phyloP scores from a whole-genome alignment of 331 rosid genomes.

The Arachis monticola region DNA sequence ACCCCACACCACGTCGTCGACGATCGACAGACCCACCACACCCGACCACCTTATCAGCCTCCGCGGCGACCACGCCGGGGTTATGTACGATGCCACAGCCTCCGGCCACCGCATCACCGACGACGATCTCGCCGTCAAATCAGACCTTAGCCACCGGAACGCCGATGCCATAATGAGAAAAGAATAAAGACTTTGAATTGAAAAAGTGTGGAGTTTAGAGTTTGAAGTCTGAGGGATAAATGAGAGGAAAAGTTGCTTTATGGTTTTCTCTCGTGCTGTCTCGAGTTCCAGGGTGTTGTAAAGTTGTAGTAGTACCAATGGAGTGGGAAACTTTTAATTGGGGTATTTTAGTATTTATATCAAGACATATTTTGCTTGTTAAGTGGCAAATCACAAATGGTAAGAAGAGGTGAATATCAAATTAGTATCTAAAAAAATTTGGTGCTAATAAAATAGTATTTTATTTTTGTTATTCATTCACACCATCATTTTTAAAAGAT shows the following conservation, averaged over 20 bases:
- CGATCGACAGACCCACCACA: slow-evolving; percentile 48
- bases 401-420: too few relatives aligned
- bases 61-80: slow-evolving; percentile 37
- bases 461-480: too few relatives aligned
- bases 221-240: not conserved
- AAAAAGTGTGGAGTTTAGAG: not conserved
- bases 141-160: slow-evolving; percentile 44
- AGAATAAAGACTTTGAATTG: not conserved
- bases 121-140: slow-evolving; percentile 36
- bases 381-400: too few relatives aligned
- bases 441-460: too few relatives aligned
- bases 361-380: too few relatives aligned
- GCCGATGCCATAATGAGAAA: slow-evolving; percentile 48
- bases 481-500: too few relatives aligned
- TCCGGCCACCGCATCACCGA: slow-evolving; percentile 51
- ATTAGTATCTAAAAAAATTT: too few relatives aligned
- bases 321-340: too few relatives aligned
- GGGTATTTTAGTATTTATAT: too few relatives aligned
- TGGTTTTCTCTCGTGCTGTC: not conserved
- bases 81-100: slow-evolving; percentile 41
- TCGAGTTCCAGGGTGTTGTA: not conserved
- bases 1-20: slow-evolving; percentile 77
- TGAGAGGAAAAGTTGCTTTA: not conserved
- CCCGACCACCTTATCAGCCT: slow-evolving; percentile 54
- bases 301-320: not conserved